Percentiles rank a stretch among this genome's conserved stretches.
phyloP scores from a whole-genome alignment of 805 yeast species.

The Myxozyma kluyveri region DNA sequence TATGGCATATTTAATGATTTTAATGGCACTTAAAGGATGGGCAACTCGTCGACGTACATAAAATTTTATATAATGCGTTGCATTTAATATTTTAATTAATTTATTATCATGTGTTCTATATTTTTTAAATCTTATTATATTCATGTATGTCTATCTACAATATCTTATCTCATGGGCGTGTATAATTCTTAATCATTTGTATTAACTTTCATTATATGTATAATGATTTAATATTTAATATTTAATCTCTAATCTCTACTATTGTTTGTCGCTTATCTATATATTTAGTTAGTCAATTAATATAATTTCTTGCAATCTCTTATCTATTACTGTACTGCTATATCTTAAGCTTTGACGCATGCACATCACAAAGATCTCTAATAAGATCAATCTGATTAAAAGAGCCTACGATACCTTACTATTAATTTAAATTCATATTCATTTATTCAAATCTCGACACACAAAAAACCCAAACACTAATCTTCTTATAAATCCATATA shows the following conservation, averaged over 20 bases:
- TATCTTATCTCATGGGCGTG: too few relatives aligned
- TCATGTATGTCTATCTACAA: not conserved
- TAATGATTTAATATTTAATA: not conserved
- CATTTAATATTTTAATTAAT: not conserved
- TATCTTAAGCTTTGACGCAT: too few relatives aligned
- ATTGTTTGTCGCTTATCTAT: conserved; percentile 1
- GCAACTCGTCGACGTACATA: conserved; percentile 24
- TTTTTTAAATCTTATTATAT: not conserved
- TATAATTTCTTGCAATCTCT: too few relatives aligned
- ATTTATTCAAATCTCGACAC: too few relatives aligned
- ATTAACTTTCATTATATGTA: not conserved
- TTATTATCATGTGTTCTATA: not conserved
- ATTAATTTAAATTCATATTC: too few relatives aligned
- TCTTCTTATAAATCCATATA: too few relatives aligned
- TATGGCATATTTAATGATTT: conserved; percentile 83
- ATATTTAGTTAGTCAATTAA: not conserved
- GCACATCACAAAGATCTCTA: too few relatives aligned
- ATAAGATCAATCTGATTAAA: too few relatives aligned
- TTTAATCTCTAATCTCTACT: not conserved
- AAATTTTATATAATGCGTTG: not conserved
- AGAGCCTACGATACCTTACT: too few relatives aligned
- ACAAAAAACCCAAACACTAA: too few relatives aligned
- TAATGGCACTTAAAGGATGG: conserved; percentile 49
- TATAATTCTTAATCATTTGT: too few relatives aligned
- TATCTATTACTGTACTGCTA: too few relatives aligned